phyloP scores from a whole-genome alignment of 306 rosid genomes.

The Fagus crenata region DNA sequence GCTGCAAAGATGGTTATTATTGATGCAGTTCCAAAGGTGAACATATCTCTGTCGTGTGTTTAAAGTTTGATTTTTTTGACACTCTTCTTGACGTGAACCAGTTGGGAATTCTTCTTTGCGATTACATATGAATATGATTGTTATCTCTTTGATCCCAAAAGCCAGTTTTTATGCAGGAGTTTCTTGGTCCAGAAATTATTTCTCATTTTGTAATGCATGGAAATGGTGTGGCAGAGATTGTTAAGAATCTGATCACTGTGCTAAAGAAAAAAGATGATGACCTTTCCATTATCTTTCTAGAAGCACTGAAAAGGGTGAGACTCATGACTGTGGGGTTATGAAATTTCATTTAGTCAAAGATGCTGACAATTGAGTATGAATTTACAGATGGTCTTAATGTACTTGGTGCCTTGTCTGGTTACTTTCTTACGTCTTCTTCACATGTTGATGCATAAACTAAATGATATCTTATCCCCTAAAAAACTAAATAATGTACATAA shows the following conservation, averaged over 20 bases:
- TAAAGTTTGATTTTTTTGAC: background rate
- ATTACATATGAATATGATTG: background rate
- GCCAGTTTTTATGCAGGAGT: conserved; percentile 58
- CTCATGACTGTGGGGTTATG: conserved; percentile 5
- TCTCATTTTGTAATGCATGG: conserved; percentile 87
- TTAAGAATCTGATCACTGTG: conserved; percentile 68
- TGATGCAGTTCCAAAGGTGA: conserved; percentile 74
- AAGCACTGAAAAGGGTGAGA: conserved; percentile 81
- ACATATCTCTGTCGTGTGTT: conserved; percentile 3
- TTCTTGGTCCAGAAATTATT: conserved; percentile 80
- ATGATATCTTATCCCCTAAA: background rate
- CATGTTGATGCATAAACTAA: background rate
- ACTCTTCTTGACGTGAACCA: conserved; percentile 3
- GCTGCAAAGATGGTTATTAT: conserved; percentile 66
- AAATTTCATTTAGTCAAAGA: conserved; percentile 2
- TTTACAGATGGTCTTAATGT: conserved; percentile 19
- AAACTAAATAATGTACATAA: background rate
- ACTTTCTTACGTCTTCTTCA: background rate
- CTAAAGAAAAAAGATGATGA: conserved; percentile 64
- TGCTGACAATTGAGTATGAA: background rate
- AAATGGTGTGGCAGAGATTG: conserved; percentile 63
- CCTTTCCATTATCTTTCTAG: conserved; percentile 63
- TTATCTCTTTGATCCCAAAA: conserved; percentile 19
- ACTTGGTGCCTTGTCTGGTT: background rate
- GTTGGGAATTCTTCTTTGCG: background rate